phyloP scores from a whole-genome alignment of 208 protist species.

The Novymonas esmeraldas region DNA sequence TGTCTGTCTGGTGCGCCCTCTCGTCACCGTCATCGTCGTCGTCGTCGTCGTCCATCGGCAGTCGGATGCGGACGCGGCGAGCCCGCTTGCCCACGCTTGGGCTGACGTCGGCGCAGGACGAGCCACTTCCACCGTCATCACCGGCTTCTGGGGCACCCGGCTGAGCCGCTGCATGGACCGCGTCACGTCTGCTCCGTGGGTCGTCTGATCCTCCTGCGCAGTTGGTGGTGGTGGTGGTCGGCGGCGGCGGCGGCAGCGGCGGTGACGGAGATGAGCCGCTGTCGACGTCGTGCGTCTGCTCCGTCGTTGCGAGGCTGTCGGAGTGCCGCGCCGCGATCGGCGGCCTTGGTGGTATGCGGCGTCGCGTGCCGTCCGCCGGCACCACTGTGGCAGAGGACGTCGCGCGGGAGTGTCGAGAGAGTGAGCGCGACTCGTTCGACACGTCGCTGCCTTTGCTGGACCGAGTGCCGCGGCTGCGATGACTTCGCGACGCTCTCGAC shows the following conservation, averaged over 20 bases:
- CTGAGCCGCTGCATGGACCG: too few relatives aligned
- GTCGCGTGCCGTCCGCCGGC: too few relatives aligned
- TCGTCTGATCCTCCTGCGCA: too few relatives aligned
- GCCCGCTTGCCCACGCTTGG: background rate
- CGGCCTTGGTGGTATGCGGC: too few relatives aligned
- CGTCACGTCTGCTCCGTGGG: background rate
- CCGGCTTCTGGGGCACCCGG: background rate
- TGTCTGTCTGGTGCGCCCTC: background rate
- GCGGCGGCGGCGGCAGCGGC: too few relatives aligned
- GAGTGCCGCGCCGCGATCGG: too few relatives aligned
- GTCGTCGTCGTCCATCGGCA: conserved; percentile 18
- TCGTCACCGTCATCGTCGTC: background rate
- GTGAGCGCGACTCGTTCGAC: background rate
- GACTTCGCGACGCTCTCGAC: conserved; percentile 1
- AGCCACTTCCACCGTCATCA: background rate
- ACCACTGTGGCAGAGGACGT: background rate
- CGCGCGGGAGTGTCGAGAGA: background rate
- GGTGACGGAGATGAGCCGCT: too few relatives aligned
- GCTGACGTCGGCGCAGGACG: background rate
- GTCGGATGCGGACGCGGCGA: conserved; percentile 21
- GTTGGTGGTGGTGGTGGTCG: too few relatives aligned
- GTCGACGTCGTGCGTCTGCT: too few relatives aligned
- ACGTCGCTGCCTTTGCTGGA: background rate
- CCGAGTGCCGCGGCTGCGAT: background rate
- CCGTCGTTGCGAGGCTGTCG: too few relatives aligned